These are phyloP conservation scores for Flueggea neowawraea DNA, from an alignment of 441 rosid species.

Conservation along the genomic window DNA sequence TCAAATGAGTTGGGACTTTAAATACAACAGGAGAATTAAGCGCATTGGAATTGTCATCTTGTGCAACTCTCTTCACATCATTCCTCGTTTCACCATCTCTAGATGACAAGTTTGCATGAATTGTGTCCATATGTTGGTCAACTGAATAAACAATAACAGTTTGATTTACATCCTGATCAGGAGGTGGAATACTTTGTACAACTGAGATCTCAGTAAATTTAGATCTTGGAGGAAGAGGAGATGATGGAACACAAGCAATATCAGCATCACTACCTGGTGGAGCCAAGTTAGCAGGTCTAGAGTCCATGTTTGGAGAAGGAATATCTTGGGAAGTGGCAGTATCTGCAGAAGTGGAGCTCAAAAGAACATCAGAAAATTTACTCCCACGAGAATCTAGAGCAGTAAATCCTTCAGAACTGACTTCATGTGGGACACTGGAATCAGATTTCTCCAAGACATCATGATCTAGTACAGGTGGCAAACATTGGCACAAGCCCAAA, in stretches of 20 bases:
- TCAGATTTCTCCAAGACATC: constrained; percentile 53
- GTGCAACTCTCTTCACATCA: constrained; percentile 40
- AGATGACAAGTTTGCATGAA: constrained; percentile 31
- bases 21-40: constrained; percentile 45
- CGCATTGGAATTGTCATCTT: constrained; percentile 39
- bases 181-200: constrained; percentile 28
- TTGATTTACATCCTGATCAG: constrained; percentile 36
- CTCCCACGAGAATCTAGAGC: constrained; percentile 31
- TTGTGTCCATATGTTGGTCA: constrained; percentile 46
- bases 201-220: constrained; percentile 45
- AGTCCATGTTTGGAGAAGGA: constrained; percentile 32
- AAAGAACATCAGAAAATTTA: constrained; percentile 37
- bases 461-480: constrained; percentile 69
- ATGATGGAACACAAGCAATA: constrained; percentile 34
- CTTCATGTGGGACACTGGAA: constrained; percentile 32
- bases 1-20: constrained; percentile 82
- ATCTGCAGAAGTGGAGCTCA: constrained; percentile 30
- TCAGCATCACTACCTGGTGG: constrained; percentile 43
- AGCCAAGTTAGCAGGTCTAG: constrained; percentile 31
- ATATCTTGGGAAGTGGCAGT: constrained; percentile 27
- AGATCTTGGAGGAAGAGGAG: constrained; percentile 53
- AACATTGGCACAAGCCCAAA: constrained; percentile 72
- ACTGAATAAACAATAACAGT: constrained; percentile 41
- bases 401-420: constrained; percentile 24
- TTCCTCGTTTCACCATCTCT: constrained; percentile 34